Base-by-base conservation (phyloP, 169 alveolate species). In the Cryptosporidium ryanae region DNA sequence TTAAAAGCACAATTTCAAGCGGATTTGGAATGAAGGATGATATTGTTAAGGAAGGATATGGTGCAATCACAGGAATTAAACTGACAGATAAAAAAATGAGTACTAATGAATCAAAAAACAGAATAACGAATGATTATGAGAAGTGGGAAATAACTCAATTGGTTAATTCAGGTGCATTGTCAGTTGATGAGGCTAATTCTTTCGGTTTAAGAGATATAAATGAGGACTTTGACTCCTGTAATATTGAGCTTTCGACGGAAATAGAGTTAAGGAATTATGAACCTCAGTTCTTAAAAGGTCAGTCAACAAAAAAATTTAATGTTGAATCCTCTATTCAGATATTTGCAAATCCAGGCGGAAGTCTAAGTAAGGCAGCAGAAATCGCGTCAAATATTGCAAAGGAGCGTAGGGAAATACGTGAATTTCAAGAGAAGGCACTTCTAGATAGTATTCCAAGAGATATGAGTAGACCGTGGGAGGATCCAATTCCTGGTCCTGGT, bases 261-360 rank as follows among this genome's bases (percentile, higher is more conserved):
- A 91, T 97, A 18, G 98, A 97, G 84, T 92, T 97, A 54, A 94
- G 94, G 83, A 98, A 96, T 21, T 96, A 93, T 67, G 98, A 96
- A 46, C 98, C 99, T 29, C 95, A 97, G 10, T 98, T 98, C 92
- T 94, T 97, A 17, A 95, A 96, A 57, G 99, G 99, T 5, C 96
- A 96, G 83, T 96, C 99, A 3, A 94, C 98, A 8, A 95, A 95
- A 82, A 76, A 93, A 94, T 15, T 95, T 66, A 13, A 84, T 91
- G 54, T 90, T 91, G 55, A 84, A 93, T 61, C 96, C 21, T 27
- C 98, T 6, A 94, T 96, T 34, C 94, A 94, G 91, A 92, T 97
- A 6, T 91, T 96, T n/a, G 94, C 94, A 49, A 94, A 94, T 84
- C 98, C 98, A 1, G 98, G 96, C 65, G 99, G 99, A 0, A 84